phyloP scores from a whole-genome alignment of 495 filamentous ascomycete genomes.

The Aspergillus kassunensis region DNA sequence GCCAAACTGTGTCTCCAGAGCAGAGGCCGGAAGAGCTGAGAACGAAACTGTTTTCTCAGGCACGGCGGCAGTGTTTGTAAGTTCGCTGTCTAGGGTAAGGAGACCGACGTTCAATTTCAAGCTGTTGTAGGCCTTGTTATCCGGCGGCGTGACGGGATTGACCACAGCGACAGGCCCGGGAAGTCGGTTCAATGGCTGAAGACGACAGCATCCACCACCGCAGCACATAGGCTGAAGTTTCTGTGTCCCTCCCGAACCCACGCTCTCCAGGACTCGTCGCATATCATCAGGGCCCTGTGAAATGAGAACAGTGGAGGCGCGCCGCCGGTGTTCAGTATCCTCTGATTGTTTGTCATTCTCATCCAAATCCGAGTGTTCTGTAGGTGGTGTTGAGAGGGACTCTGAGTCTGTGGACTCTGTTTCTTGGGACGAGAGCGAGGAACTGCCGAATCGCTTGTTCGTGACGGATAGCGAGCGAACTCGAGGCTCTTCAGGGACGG shows the following conservation, averaged over 20 bases:
- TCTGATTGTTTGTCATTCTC: conserved; percentile 29
- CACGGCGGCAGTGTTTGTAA: conserved; percentile 65
- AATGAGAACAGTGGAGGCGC: conserved; percentile 77
- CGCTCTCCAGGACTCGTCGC: conserved; percentile 53
- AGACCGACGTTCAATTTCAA: conserved; percentile 71
- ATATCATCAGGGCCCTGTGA: conserved; percentile 73
- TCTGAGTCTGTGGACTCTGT: conserved; percentile 40
- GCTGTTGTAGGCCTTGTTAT: conserved; percentile 79
- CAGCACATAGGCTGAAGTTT: conserved; percentile 71
- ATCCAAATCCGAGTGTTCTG: conserved; percentile 50
- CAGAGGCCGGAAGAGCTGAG: conserved; percentile 40
- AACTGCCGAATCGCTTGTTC: conserved; percentile 40
- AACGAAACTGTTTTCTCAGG: conserved; percentile 73
- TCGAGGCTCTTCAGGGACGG: conserved; percentile 53
- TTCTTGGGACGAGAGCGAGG: conserved; percentile 32
- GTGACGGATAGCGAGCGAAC: conserved; percentile 39
- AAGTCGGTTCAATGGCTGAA: conserved; percentile 48
- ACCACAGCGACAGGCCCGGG: conserved; percentile 50
- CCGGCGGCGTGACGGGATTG: conserved; percentile 58
- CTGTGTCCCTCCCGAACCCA: conserved; percentile 42
- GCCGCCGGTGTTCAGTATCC: conserved; percentile 48
- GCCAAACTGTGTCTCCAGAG: conserved; percentile 31
- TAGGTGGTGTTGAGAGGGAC: conserved; percentile 48
- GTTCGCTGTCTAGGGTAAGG: conserved; percentile 61
- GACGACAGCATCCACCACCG: conserved; percentile 87